Evolutionary conservation across 2,329 filamentous ascomycete genomes (phyloP), one percentile per base, ranked within the genome.

Genomic region (Trichophyton verrucosum): DNA sequence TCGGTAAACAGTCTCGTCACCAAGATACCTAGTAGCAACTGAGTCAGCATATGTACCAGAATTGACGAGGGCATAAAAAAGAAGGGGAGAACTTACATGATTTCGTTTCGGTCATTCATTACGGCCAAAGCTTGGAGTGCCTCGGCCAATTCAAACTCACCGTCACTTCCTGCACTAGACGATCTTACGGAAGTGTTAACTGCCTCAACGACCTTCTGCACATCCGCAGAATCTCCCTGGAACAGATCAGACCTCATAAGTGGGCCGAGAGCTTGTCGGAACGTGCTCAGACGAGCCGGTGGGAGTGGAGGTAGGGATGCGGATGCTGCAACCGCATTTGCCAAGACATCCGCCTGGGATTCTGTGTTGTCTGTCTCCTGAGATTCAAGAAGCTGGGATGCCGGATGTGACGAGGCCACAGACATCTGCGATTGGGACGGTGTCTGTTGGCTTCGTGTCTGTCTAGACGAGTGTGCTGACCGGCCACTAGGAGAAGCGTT

Each of bases 191-290:
- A 83, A 3, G 77, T 77, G 72, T 99, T 99, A 58, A 99, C 88
- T 7, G 88, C 88, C 2, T 80, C 81, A 17, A 96, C 80, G 36
- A 99, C 80, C 27, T 83, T 82, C 64, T 85, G 83, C 1, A 96
- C 81, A 63, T 86, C 81, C 13, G 91, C 90, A 17, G 86, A 84
- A 68, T 97, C 94, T 3, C 68, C 67, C 63, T 95, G 84, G 71
- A 99, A 99, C n/a, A 99, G 74, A 11, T 83, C 80, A 0, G 87
- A 87, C 68, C 87, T 86, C 69, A 96, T 86, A 60, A 99, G 79
- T 67, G 89, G 87, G 24, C 94, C 94, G 2, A 99, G 80, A 1
- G 88, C 83, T 9, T 83, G 83, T 60, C 89, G 85, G 85, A 99
- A 99, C 1, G 84, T 76, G 4, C 82, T 77, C 27, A 96, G 76